phyloP scores from a whole-genome alignment of 257 asterid genomes.

The Petrea volubilis region DNA sequence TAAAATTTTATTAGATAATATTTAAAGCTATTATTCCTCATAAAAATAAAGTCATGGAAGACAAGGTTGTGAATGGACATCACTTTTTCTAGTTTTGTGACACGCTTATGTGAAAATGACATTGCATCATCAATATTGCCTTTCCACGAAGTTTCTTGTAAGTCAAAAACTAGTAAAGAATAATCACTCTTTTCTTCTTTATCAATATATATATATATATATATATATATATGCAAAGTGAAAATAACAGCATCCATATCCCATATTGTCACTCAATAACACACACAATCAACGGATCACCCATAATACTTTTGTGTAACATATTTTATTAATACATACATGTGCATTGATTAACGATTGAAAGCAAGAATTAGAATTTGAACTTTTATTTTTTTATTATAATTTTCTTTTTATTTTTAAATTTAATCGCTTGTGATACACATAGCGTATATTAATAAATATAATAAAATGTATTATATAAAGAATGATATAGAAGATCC shows the following conservation, averaged over 20 bases:
- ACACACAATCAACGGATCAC: no score
- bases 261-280: neutral
- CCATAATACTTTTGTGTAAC: neutral
- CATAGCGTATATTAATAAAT: no score
- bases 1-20: no score
- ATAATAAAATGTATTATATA: no score
- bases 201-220: no score
- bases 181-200: neutral
- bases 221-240: neutral
- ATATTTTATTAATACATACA: neutral
- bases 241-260: conserved; percentile 1
- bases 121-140: no score
- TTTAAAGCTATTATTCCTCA: neutral
- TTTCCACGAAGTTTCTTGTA: neutral
- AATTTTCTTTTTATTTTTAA: no score
- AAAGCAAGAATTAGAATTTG: no score
- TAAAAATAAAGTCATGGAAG: neutral
- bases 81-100: neutral
- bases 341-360: no score
- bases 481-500: no score
- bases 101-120: neutral
- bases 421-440: no score
- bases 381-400: no score
- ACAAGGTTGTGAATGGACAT: neutral
- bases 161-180: neutral